Evolutionary conservation across 2,329 filamentous ascomycete species (phyloP).

Genomic region (Hirsutella thompsonii): DNA sequence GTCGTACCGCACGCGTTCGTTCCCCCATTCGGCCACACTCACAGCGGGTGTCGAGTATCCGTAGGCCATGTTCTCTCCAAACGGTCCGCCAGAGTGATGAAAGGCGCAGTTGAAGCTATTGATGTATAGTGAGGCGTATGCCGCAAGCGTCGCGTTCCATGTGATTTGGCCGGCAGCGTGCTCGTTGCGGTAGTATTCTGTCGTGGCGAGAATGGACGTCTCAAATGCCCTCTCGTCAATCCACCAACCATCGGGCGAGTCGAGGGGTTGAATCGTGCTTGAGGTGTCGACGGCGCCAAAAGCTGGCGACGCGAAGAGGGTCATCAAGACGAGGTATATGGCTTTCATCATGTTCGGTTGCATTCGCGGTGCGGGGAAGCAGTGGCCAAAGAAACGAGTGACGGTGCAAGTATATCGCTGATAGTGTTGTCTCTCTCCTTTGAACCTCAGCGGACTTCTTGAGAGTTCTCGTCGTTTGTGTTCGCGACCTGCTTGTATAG

Average conservation of each 20-base stretch:
- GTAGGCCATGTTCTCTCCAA: conserved; percentile 63
- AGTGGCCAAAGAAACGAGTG: too few species aligned
- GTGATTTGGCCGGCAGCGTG: conserved; percentile 45
- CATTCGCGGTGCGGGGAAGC: too few species aligned
- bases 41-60: conserved; percentile 48
- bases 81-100: conserved; percentile 45
- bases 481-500: too few species aligned
- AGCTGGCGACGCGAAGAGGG: neutral
- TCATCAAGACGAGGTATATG: neutral
- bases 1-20: conserved; percentile 39
- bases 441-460: too few species aligned
- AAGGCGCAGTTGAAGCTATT: conserved; percentile 29
- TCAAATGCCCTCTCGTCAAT: conserved; percentile 21
- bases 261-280: neutral
- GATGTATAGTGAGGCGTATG: conserved; percentile 40
- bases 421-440: too few species aligned
- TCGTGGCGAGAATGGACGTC: conserved; percentile 48
- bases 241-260: neutral
- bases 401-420: too few species aligned
- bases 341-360: neutral
- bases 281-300: neutral
- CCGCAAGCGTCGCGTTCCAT: conserved; percentile 54
- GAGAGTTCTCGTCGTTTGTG: too few species aligned
- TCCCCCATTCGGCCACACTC: conserved; percentile 54
- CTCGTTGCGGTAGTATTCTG: conserved; percentile 50